Conservation (phyloP, 2,329 filamentous ascomycete species). For the Neoarthrinium moseri region DNA sequence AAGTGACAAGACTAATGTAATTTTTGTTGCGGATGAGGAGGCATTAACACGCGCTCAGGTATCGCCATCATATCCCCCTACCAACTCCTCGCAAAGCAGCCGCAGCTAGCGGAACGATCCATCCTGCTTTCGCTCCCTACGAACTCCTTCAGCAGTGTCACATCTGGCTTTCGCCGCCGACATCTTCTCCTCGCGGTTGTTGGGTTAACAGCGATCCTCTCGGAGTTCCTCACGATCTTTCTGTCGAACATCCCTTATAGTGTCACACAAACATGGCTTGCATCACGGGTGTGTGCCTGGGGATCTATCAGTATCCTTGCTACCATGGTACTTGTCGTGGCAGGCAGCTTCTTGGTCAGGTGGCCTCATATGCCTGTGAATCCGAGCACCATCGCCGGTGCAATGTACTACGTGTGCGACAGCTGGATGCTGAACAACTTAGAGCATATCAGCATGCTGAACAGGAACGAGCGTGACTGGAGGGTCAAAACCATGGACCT, state of each 20-base stretch:
- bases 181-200: constrained; percentile 31
- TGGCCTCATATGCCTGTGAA: constrained; percentile 36
- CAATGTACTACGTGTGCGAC: constrained; percentile 33
- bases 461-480: constrained; percentile 27
- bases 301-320: constrained; percentile 29
- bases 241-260: constrained; percentile 37
- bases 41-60: constrained; percentile 23
- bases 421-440: constrained; percentile 31
- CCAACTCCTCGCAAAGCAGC: constrained; percentile 26
- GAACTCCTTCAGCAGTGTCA: constrained; percentile 31
- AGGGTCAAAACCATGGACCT: constrained; percentile 25
- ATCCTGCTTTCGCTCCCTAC: constrained; percentile 32
- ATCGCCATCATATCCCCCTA: constrained; percentile 36
- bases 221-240: constrained; percentile 36
- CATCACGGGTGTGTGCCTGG: constrained; percentile 31
- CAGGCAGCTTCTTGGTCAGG: constrained; percentile 29
- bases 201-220: constrained; percentile 30
- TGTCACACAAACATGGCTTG: constrained; percentile 30
- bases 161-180: constrained; percentile 29
- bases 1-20: constrained; percentile 12
- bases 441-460: constrained; percentile 25
- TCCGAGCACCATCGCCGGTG: constrained; percentile 32
- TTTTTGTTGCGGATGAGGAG: background rate
- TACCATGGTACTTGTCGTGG: constrained; percentile 34
- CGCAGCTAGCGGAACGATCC: constrained; percentile 26